Base-by-base conservation (phyloP, 148 eudicot genomes). In the Camellia sinensis region DNA sequence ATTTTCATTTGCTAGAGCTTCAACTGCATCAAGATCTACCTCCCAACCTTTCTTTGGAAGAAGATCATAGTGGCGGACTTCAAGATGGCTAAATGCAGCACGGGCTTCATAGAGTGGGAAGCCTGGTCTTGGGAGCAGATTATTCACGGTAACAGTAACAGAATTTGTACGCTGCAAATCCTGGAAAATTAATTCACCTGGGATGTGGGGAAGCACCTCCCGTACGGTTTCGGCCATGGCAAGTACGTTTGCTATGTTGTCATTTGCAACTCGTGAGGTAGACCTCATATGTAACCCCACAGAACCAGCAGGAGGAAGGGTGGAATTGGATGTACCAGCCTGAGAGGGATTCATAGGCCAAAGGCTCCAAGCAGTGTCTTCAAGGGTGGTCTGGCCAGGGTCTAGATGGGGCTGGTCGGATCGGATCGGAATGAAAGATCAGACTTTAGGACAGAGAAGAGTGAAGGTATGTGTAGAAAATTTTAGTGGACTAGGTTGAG, bases 151-250 rank as follows among this genome's bases (percentile, higher is more conserved):
- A 75, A 93, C 92, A 41, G 93, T 81, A 29, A 88, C 99, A 10
- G 97, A 92, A 81, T 92, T 89, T 52, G 99, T 96, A 67, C 87
- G 90, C 88, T 94, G 99, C 89, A 96, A 83, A 71, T 96, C 98
- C 99, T 91, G 95, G 67, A 96, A 93, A 82, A 96, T 96, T 77
- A 96, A 41, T 80, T 93, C 98, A 82, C 93, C 98, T 46, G 99
- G 97, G 69, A 96, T 77, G 76, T 96, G 99, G 80, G 99, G 99
- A 59, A 96, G 91, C 85, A 96, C 99, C 86, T 96, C 99, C 83
- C 97, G 82, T 41, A 96, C 99, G 17, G 99, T 91, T 83, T 93
- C 98, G 12, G 95, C 97, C 99, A 96, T 96, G 80, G 98, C 90
- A 83, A 93, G 95, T 78, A 96, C 83, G 82, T 87, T 91, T 44